Base-by-base conservation (phyloP, 2,329 filamentous ascomycete genomes). In the Fusarium sp. region DNA sequence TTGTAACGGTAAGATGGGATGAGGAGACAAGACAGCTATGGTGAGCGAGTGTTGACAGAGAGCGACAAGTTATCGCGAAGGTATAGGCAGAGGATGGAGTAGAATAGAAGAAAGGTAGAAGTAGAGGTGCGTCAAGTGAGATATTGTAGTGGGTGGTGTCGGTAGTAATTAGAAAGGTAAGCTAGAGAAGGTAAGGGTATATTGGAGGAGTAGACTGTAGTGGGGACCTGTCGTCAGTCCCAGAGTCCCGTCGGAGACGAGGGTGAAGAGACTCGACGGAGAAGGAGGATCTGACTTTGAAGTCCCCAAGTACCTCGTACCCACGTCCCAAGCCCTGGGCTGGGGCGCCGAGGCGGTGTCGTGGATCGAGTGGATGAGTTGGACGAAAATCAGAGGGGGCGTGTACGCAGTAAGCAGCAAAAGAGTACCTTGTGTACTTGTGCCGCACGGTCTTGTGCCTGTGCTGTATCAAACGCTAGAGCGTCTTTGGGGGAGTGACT, bases 341-440 rank as follows among this genome's bases (percentile, higher is more conserved):
- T 70, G 69, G 72, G 72, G 70, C 70, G 69, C 70, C 63, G 72
- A 74, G 72, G 72, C 72, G 72, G 72, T 74, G 71, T 75, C 72
- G 70, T 74, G 72, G 72, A 75, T 75, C 72, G 64, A 75, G 70
- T 65, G 73, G 63, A 68, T 58, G 61, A 61, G 56, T 67, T 67
- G 67, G 45, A 65, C 62, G 69, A 61, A 72, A 51, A 48, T 59
- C 60, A 66, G 67, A 68, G 70, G 68, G 67, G 65, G 73, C 40
- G 72, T 64, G 72, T 54, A 60, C 41, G 27, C 27, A 70, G 68
- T 37, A 41, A 53, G 34, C 34, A 53, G 34, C 22, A 52, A 24
- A 37, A 32, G 56, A 47, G 56, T 53, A 53, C 49, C 32, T 53
- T 42, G 49, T 42, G 46, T 57, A 68, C 64, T 56, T 61, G 68